Conservation (phyloP, 108 stramenopile species). For the Cylindrotheca closterium region DNA sequence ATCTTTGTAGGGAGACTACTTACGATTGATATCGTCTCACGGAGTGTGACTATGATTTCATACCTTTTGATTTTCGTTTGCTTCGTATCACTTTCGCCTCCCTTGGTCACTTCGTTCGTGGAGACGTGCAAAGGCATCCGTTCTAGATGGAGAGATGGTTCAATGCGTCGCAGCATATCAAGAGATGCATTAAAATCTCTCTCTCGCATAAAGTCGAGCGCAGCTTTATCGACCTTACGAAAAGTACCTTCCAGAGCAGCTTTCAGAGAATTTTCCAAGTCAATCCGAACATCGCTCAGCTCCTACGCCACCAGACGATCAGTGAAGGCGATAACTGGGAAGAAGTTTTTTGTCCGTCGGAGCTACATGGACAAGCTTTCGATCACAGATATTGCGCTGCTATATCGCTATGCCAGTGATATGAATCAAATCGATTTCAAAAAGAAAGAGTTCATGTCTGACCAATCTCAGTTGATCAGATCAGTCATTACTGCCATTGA, state of each 20-base stretch:
- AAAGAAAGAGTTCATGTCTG: conserved; percentile 17
- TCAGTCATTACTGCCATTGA: conserved; percentile 28
- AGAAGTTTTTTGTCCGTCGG: conserved; percentile 25
- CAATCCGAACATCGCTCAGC: conserved; percentile 11
- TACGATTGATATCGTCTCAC: too few relatives aligned
- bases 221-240: conserved; percentile 19
- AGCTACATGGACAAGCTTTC: conserved; percentile 28
- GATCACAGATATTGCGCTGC: conserved; percentile 19
- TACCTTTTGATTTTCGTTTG: not conserved
- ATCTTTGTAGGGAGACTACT: too few relatives aligned
- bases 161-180: not conserved
- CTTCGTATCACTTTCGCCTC: not conserved
- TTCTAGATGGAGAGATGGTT: not conserved
- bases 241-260: conserved; percentile 25
- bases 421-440: conserved; percentile 22
- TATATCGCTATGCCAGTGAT: conserved; percentile 26
- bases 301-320: conserved; percentile 15
- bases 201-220: not conserved
- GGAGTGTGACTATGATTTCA: not conserved
- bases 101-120: not conserved
- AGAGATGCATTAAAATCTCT: not conserved
- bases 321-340: conserved; percentile 29
- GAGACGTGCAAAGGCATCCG: not conserved
- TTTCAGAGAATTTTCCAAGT: conserved; percentile 15
- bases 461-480: conserved; percentile 13